Base-by-base conservation (phyloP, 192 early-diverging fungal genomes). In the Coemansia sp. region DNA sequence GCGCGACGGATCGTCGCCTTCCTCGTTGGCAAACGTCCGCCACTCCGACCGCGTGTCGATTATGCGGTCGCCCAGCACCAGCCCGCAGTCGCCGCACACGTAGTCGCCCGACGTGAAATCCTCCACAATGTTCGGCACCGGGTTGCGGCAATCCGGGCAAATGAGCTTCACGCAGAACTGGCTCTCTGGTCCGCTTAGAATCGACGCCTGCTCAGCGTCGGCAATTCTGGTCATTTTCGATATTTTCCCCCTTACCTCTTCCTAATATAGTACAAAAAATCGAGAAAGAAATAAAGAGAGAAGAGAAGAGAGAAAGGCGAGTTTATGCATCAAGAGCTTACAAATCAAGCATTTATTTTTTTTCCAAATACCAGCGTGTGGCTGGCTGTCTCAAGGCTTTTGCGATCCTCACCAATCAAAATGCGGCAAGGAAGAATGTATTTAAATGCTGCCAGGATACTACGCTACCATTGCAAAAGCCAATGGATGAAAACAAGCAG, bases 1-100 rank as follows among this genome's bases (percentile, higher is more conserved):
- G 22, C 79, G 79, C 58, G 74, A 77, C 10, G 74, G 79, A 55
- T 82, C 79, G 63, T 73, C 75, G 19, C 79, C 79, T 10, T 82
- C 79, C 54, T 77, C 75, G 38, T 82, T 77, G n/a, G 71, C 75
- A 74, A 82, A 82, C 10, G 79, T 82, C 56, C 97, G 90, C 97
- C 97, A 99, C 75, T 99, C 97, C 2, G 92, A 94, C 11, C 95
- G 88, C 37, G 97, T 99, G 83, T 99, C 97, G 59, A 99, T 95
- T 67, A 99, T 94, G n/a, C 95, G 88, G 76, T 95, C 90, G 16
- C 94, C 94, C 12, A 99, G 85, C 6, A 99, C 92, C 16, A 97
- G 79, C 8, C 95, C 96, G 74, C 97, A 99, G 79, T 93, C 90
- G 42, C 95, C 95, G 77, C 97, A 99, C 22, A 99, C 90, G 38